Evolutionary conservation across 176 grass and related monocot genomes (phyloP), one percentile per base, ranked within the genome.

Genomic region (Cymbopogon citratus): DNA sequence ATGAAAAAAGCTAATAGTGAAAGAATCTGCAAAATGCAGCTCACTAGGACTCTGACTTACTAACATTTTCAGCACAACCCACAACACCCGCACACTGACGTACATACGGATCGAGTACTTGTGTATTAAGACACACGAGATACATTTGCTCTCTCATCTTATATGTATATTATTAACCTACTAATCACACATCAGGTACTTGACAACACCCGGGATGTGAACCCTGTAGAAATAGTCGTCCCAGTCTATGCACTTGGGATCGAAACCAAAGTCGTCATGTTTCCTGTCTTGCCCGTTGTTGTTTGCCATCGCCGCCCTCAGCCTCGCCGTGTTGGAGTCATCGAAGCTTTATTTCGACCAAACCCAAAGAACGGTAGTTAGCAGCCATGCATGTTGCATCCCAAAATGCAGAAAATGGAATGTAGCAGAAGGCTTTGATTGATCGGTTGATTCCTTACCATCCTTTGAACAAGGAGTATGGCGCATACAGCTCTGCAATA

Each of bases 401-500:
- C 23, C 0, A 12, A 3, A 29, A 64, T n/a, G 8, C 6, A 12
- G 9, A 4, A 35, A 28, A 2, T 14, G 45, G 1, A 5, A 21
- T 1, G 0, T 0, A 31, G 14, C 0, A 15, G 35, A 62, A 43
- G 35, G n/a, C 45, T 48, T 48, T 48, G 14, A 4, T 64, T 14
- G 6, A 34, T 18, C 27, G 19, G 13, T 15, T 35, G 28, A 5
- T 25, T 38, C 28, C 71, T 38, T 83, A 83, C 81, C 81, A 39
- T 13, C 71, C 81, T 54, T 66, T 85, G 87, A 87, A 93, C 25
- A 85, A 82, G 33, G 65, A 4, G 56, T 85, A 93, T 0, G 91
- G 91, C 9, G 81, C 52, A 26, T 93, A 93, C 6, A 93, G 85
- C 3, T 93, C 77, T 3, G 82, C 36, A 8, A 93, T 73, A 21